These are phyloP conservation scores for Coniosporium tulheliwenetii DNA, from an alignment of 2,329 filamentous ascomycete species.

Conservation along the genomic window DNA sequence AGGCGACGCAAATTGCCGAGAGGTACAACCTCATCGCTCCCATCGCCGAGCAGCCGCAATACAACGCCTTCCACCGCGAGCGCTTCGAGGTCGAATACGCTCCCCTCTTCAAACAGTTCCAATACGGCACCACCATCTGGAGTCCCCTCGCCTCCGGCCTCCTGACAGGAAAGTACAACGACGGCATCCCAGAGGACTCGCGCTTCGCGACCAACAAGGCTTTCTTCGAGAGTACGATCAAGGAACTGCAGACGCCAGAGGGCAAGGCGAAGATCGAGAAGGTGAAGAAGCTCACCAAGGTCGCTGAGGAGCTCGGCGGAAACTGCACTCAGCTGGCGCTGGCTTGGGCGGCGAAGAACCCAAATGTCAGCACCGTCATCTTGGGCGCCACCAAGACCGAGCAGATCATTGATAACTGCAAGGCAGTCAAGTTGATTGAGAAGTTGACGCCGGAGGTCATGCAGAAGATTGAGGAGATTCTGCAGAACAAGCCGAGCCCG, in stretches of 20 bases:
- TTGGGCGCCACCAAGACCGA: slow-evolving; percentile 35
- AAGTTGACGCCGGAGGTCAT: slow-evolving; percentile 21
- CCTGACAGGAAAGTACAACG: slow-evolving; percentile 49
- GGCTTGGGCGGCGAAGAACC: slow-evolving; percentile 44
- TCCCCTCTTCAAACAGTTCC: slow-evolving; percentile 39
- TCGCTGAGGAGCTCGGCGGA: slow-evolving; percentile 33
- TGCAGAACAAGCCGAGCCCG: slow-evolving; percentile 22
- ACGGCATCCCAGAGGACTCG: slow-evolving; percentile 44
- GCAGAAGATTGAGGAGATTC: slow-evolving; percentile 27
- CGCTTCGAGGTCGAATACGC: slow-evolving; percentile 47
- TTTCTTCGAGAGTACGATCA: slow-evolving; percentile 41
- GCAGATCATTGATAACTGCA: slow-evolving; percentile 34
- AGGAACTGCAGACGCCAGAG: slow-evolving; percentile 31
- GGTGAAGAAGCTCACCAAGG: slow-evolving; percentile 37
- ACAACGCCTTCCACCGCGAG: slow-evolving; percentile 46
- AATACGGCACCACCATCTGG: slow-evolving; percentile 43
- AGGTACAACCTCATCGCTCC: slow-evolving; percentile 44
- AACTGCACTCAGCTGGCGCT: slow-evolving; percentile 37
- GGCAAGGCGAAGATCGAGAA: slow-evolving; percentile 40
- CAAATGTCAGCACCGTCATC: slow-evolving; percentile 41
- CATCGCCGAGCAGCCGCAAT: slow-evolving; percentile 39
- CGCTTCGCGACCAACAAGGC: slow-evolving; percentile 43
- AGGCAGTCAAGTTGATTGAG: slow-evolving; percentile 24
- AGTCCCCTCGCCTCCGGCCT: slow-evolving; percentile 40
- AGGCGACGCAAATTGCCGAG: slow-evolving; percentile 39